phyloP scores from a whole-genome alignment of 805 yeast genomes.

The Candida awuae region DNA sequence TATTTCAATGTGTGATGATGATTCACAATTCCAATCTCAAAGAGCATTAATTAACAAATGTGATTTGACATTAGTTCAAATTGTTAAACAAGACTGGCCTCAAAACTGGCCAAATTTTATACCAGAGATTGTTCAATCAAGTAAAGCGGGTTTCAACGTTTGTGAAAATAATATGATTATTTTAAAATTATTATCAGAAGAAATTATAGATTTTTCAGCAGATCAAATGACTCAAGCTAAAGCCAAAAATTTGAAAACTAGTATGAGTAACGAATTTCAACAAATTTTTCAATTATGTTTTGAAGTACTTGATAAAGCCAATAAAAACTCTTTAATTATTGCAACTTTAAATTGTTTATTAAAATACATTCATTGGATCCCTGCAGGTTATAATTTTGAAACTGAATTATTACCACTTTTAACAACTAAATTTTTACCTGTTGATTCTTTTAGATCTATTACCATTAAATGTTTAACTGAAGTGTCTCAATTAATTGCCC shows the following conservation, averaged over 20 bases:
- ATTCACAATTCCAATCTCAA: slow-evolving; percentile 57
- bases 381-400: slow-evolving; percentile 81
- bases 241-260: slow-evolving; percentile 69
- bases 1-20: slow-evolving; percentile 82
- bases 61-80: slow-evolving; percentile 87
- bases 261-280: slow-evolving; percentile 84
- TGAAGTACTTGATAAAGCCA: slow-evolving; percentile 84
- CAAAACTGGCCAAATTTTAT: slow-evolving; percentile 96
- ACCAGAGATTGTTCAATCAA: slow-evolving; percentile 82
- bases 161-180: slow-evolving; percentile 98
- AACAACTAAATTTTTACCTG: slow-evolving; percentile 66
- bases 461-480: slow-evolving; percentile 92
- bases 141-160: slow-evolving; percentile 79
- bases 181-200: slow-evolving; percentile 82
- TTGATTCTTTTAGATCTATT: slow-evolving; percentile 72
- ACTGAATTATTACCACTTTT: slow-evolving; percentile 70
- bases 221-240: slow-evolving; percentile 97
- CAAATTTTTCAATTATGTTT: slow-evolving; percentile 89
- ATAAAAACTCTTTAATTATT: slow-evolving; percentile 72
- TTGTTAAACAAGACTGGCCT: slow-evolving; percentile 98
- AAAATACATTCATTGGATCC: slow-evolving; percentile 92
- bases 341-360: slow-evolving; percentile 79
- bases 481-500: slow-evolving; percentile 60
- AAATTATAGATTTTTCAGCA: slow-evolving; percentile 90
- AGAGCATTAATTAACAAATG: slow-evolving; percentile 85